Percentiles rank a stretch among this genome's conserved stretches.
Conservation (phyloP, 306 rosid genomes). For the Prunus mira region DNA sequence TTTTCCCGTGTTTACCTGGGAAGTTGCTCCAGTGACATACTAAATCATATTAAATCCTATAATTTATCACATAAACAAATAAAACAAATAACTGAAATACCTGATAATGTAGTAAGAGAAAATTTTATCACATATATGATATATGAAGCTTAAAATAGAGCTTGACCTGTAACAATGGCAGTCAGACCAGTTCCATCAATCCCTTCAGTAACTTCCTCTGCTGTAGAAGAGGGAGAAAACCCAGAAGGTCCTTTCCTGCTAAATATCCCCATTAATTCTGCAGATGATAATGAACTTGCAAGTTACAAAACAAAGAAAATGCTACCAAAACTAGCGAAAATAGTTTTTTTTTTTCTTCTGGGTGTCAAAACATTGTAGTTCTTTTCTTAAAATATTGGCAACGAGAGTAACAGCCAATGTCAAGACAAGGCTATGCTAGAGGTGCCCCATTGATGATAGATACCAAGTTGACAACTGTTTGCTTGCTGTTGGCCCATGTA, state of each 20-base stretch:
- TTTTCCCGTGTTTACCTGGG: too few relatives aligned
- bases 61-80: neutral
- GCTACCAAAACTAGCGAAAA: neutral
- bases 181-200: constrained; percentile 53
- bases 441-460: neutral
- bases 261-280: constrained; percentile 48
- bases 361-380: neutral
- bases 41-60: neutral
- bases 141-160: neutral
- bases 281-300: neutral
- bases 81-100: too few relatives aligned
- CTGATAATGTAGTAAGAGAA: too few relatives aligned
- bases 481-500: neutral
- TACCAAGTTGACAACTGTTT: neutral
- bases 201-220: constrained; percentile 53
- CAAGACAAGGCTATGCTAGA: neutral
- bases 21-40: too few relatives aligned
- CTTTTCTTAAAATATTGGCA: neutral
- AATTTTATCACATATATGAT: neutral
- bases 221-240: constrained; percentile 55
- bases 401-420: neutral
- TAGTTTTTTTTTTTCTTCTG: too few relatives aligned
- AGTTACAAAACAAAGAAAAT: neutral
- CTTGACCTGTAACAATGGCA: constrained; percentile 62
- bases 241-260: constrained; percentile 29